Percentiles rank a stretch among this genome's conserved stretches.
Conservation (phyloP, 192 early-diverging fungal species). For the Coemansia sp. region DNA sequence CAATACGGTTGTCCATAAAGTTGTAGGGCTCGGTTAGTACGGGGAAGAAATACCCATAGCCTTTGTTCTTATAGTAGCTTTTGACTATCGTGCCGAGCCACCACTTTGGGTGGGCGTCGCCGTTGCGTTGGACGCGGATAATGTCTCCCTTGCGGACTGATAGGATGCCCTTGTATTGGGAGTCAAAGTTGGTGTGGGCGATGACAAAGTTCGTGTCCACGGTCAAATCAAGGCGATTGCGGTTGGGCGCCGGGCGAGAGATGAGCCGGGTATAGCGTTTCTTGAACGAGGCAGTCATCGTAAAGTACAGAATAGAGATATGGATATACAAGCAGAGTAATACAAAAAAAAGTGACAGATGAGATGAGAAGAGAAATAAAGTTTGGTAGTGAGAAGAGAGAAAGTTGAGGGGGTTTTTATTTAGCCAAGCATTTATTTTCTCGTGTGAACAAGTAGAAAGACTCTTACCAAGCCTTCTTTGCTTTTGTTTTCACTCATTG, state of each 20-base stretch:
- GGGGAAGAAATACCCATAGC: constrained; percentile 44
- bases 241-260: background rate
- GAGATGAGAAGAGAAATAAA: background rate
- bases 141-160: constrained; percentile 41
- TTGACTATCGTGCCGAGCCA: constrained; percentile 40
- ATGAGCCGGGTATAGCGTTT: background rate
- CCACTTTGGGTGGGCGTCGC: constrained; percentile 30
- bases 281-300: constrained; percentile 9
- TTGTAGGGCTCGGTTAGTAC: constrained; percentile 36
- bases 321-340: background rate
- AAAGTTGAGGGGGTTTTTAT: background rate
- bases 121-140: constrained; percentile 27
- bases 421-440: too few relatives aligned
- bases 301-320: background rate
- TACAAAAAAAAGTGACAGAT: background rate
- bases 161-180: constrained; percentile 32
- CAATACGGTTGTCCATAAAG: constrained; percentile 49
- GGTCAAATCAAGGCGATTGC: constrained; percentile 17
- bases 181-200: constrained; percentile 36
- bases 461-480: too few relatives aligned
- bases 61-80: constrained; percentile 42
- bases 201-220: constrained; percentile 44
- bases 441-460: too few relatives aligned
- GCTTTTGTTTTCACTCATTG: too few relatives aligned
- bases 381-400: background rate